phyloP scores from a whole-genome alignment of 805 yeast species.

The Metschnikowia dekortorum region DNA sequence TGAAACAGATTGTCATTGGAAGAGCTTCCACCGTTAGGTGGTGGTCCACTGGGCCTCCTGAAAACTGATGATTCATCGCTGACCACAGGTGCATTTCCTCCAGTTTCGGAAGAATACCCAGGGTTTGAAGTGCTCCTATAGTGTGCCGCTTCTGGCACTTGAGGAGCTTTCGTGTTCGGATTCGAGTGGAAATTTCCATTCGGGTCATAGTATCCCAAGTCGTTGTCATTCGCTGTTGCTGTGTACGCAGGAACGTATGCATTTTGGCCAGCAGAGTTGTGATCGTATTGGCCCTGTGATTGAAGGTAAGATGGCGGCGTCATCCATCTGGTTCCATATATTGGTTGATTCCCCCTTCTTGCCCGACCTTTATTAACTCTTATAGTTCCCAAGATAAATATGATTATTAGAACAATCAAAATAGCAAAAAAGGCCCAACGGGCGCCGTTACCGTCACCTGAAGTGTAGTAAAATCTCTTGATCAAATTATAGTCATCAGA shows the following conservation, averaged over 20 bases:
- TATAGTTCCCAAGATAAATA: slow-evolving; percentile 48
- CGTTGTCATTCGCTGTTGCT: slow-evolving; percentile 61
- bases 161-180: slow-evolving; percentile 17
- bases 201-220: slow-evolving; percentile 72
- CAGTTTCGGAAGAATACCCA: slow-evolving; percentile 9
- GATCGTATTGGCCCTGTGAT: slow-evolving; percentile 55
- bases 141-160: slow-evolving; percentile 14
- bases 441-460: slow-evolving; percentile 33
- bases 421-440: slow-evolving; percentile 67
- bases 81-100: not conserved
- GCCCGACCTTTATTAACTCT: slow-evolving; percentile 52
- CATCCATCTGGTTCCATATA: slow-evolving; percentile 78
- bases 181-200: slow-evolving; percentile 40
- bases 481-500: not conserved
- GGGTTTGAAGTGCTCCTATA: slow-evolving; percentile 12
- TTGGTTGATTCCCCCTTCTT: slow-evolving; percentile 50
- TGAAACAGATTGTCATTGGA: not conserved
- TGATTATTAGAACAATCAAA: slow-evolving; percentile 44
- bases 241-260: slow-evolving; percentile 66
- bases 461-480: slow-evolving; percentile 1
- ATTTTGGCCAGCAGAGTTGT: slow-evolving; percentile 33
- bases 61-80: slow-evolving; percentile 2
- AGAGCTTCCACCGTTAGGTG: slow-evolving; percentile 2
- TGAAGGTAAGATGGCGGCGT: slow-evolving; percentile 78
- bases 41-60: slow-evolving; percentile 13